These are phyloP conservation scores for Santalum album DNA, from an alignment of 164 flowering plant genomes.

Conservation along the genomic window DNA sequence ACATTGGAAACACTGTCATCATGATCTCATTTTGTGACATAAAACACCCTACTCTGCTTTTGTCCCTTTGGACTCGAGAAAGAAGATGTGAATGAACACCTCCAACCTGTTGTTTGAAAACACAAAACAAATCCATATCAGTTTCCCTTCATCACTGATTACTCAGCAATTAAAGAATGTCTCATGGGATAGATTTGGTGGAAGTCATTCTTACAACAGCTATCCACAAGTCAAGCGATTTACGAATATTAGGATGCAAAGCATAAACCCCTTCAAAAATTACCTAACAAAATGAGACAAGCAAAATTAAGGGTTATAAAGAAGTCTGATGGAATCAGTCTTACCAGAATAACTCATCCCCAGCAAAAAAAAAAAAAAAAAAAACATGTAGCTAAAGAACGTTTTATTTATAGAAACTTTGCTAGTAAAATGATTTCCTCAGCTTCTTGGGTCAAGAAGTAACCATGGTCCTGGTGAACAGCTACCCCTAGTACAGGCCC, in stretches of 20 bases:
- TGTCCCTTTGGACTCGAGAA: constrained; percentile 96
- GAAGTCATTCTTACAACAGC: constrained; percentile 77
- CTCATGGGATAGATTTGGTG: not conserved
- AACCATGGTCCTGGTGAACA: not conserved
- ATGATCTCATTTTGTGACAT: constrained; percentile 90
- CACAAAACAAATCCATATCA: constrained; percentile 4
- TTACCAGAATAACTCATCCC: not conserved
- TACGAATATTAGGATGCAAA: constrained; percentile 85
- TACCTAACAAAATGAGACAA: constrained; percentile 28
- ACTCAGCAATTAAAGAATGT: constrained; percentile 9
- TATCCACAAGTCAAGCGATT: constrained; percentile 88
- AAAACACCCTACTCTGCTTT: constrained; percentile 65
- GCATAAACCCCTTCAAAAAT: constrained; percentile 99
- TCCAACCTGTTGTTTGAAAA: constrained; percentile 68
- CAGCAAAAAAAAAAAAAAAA: not conserved
- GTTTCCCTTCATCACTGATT: not conserved
- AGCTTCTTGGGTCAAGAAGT: not conserved
- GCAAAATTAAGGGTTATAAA: not conserved
- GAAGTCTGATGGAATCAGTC: not conserved
- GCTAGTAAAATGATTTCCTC: too few relatives aligned
- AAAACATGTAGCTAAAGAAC: too few relatives aligned
- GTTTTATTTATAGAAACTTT: too few relatives aligned
- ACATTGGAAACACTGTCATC: constrained; percentile 95
- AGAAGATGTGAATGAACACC: constrained; percentile 98
- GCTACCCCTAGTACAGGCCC: too few relatives aligned